These are phyloP conservation scores for Patellifolia procumbens DNA, from an alignment of 179 eudicot genomes.

Conservation along the genomic window DNA sequence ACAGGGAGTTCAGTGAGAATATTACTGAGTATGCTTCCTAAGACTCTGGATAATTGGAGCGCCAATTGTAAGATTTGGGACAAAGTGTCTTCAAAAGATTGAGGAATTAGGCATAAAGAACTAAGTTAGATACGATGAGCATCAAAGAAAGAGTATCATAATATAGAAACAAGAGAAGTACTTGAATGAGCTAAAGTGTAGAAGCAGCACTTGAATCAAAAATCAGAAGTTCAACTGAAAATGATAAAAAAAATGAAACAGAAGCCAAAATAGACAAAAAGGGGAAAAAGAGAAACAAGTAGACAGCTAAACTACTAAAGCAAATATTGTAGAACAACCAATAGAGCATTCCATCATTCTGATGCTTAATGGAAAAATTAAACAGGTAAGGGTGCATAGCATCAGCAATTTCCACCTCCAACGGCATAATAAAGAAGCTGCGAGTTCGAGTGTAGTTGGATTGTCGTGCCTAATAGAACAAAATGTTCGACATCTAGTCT, in stretches of 20 bases:
- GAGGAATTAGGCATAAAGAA: conserved; percentile 2
- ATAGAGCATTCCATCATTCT: conserved; percentile 18
- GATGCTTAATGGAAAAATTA: background rate
- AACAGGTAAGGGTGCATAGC: background rate
- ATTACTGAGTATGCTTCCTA: conserved; percentile 89
- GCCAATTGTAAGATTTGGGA: conserved; percentile 94
- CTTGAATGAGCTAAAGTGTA: background rate
- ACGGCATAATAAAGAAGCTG: background rate
- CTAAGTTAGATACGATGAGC: background rate
- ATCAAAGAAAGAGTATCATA: background rate
- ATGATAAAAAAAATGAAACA: background rate
- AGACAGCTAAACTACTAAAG: background rate
- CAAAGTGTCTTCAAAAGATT: conserved; percentile 69
- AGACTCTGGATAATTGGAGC: conserved; percentile 95
- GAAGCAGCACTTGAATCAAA: background rate
- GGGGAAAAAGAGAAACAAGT: background rate
- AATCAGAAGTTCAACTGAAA: background rate
- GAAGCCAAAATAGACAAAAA: background rate
- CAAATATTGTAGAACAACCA: conserved; percentile 1
- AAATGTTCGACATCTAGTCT: background rate
- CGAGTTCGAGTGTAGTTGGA: background rate
- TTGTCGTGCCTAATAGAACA: background rate
- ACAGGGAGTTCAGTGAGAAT: conserved; percentile 12
- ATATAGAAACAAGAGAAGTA: background rate
- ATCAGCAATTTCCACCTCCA: background rate